Percentiles rank a stretch among this genome's conserved stretches.
Evolutionary conservation across 2,329 filamentous ascomycete genomes (phyloP).

Genomic region (Aspergillus sp.): DNA sequence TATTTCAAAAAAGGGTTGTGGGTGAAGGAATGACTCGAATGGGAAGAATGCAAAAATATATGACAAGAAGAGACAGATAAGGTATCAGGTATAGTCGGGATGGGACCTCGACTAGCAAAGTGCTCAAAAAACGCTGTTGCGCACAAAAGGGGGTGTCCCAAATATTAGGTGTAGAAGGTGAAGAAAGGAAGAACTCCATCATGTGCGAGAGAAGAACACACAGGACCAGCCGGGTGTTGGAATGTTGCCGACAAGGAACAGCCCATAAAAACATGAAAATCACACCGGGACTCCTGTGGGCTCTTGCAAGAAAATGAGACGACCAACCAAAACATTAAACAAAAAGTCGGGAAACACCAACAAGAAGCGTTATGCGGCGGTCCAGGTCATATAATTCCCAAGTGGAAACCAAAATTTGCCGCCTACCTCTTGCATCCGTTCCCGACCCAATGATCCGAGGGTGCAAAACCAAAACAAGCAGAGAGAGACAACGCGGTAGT

Average conservation of each 20-base stretch:
- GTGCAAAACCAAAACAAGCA: conserved; percentile 47
- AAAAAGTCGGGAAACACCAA: conserved; percentile 37
- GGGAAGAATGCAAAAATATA: conserved; percentile 27
- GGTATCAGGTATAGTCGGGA: conserved; percentile 15
- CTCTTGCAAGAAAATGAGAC: conserved; percentile 42
- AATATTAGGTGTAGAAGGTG: conserved; percentile 33
- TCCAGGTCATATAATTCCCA: conserved; percentile 35
- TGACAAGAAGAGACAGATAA: conserved; percentile 27
- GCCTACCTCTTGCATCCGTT: conserved; percentile 42
- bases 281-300: conserved; percentile 51
- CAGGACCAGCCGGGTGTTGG: conserved; percentile 54
- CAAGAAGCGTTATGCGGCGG: conserved; percentile 38
- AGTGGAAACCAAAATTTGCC: conserved; percentile 40
- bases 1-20: conserved; percentile 3
- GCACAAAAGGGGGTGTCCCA: conserved; percentile 36
- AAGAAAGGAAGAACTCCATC: conserved; percentile 40
- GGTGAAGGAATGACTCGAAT: conserved; percentile 24
- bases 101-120: conserved; percentile 30
- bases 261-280: conserved; percentile 45
- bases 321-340: conserved; percentile 36
- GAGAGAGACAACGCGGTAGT: conserved; percentile 35
- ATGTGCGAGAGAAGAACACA: conserved; percentile 47
- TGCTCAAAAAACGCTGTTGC: conserved; percentile 41
- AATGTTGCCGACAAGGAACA: conserved; percentile 41
- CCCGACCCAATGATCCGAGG: conserved; percentile 38